Percentiles rank a stretch among this genome's conserved stretches.
These are phyloP conservation scores for Pneumocystis oryctolagi DNA, from an alignment of 1,139 yeast species.

Conservation along the genomic window DNA sequence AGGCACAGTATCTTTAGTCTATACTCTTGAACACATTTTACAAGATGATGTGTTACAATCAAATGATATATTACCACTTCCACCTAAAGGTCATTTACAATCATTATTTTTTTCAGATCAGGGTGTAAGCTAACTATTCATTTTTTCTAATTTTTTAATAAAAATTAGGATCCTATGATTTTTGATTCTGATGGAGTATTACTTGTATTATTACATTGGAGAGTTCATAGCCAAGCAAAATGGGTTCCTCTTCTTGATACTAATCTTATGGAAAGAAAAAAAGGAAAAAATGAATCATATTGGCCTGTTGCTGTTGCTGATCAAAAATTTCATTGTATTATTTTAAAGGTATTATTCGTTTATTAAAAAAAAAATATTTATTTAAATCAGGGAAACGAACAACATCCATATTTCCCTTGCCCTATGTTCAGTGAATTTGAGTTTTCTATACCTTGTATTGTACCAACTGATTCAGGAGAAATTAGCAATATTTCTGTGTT, in stretches of 20 bases:
- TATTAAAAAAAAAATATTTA: conserved; percentile 21
- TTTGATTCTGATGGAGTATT: conserved; percentile 66
- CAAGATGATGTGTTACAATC: conserved; percentile 27
- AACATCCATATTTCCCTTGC: conserved; percentile 50
- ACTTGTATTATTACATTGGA: conserved; percentile 60
- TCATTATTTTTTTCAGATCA: conserved; percentile 69
- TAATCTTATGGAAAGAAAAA: conserved; percentile 34
- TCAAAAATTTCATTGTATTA: conserved; percentile 48
- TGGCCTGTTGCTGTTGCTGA: conserved; percentile 76
- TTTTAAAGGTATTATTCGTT: conserved; percentile 39
- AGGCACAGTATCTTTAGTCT: conserved; percentile 19
- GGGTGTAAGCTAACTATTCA: conserved; percentile 24
- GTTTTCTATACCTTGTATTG: conserved; percentile 40
- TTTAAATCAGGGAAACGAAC: conserved; percentile 19
- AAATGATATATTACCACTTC: conserved; percentile 26
- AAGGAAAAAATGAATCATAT: conserved; percentile 35
- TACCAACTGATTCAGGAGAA: conserved; percentile 18
- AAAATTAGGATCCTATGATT: conserved; percentile 53
- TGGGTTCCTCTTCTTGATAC: conserved; percentile 84
- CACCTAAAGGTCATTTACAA: conserved; percentile 21
- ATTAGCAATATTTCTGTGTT: conserved; percentile 22
- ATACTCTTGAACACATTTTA: conserved; percentile 27
- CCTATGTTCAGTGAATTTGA: conserved; percentile 72
- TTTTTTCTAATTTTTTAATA: conserved; percentile 23
- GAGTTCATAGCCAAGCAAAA: conserved; percentile 52